These are phyloP conservation scores for Penicillium thymicola DNA, from an alignment of 2,329 filamentous ascomycete genomes.

Conservation along the genomic window DNA sequence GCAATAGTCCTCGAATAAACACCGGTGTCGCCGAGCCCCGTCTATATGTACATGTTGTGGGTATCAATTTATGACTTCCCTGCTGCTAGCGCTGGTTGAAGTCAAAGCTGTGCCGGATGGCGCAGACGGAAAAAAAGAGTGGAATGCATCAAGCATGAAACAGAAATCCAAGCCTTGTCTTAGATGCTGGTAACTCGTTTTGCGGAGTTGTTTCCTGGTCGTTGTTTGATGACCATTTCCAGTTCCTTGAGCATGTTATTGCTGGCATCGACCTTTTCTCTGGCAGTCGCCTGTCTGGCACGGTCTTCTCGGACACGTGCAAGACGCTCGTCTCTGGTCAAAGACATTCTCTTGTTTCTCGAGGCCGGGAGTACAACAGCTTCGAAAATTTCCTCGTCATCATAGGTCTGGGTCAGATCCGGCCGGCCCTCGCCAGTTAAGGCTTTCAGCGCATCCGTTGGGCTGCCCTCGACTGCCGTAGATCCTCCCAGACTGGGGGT, in stretches of 20 bases:
- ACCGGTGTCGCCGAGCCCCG: slow-evolving; percentile 30
- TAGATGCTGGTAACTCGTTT: slow-evolving; percentile 46
- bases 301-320: slow-evolving; percentile 84
- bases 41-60: slow-evolving; percentile 31
- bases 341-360: slow-evolving; percentile 60
- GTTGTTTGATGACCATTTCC: slow-evolving; percentile 76
- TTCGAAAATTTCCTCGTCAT: slow-evolving; percentile 82
- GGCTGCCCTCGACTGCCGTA: slow-evolving; percentile 54
- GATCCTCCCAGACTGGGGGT: slow-evolving; percentile 46
- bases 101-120: slow-evolving; percentile 5
- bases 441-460: slow-evolving; percentile 69
- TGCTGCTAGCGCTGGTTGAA: slow-evolving; percentile 14
- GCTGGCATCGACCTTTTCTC: slow-evolving; percentile 74
- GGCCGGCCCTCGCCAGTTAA: slow-evolving; percentile 66
- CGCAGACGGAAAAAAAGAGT: background rate
- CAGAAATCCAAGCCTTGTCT: slow-evolving; percentile 11
- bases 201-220: slow-evolving; percentile 42
- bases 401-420: slow-evolving; percentile 30
- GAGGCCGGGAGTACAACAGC: slow-evolving; percentile 71
- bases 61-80: slow-evolving; percentile 31
- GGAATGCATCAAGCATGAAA: background rate
- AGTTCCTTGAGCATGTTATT: slow-evolving; percentile 89
- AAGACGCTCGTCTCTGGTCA: slow-evolving; percentile 85
- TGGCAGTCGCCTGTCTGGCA: slow-evolving; percentile 65
- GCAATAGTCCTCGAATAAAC: slow-evolving; percentile 16